Evolutionary conservation across 2,329 filamentous ascomycete species (phyloP).

Genomic region (Dothistroma pini): DNA sequence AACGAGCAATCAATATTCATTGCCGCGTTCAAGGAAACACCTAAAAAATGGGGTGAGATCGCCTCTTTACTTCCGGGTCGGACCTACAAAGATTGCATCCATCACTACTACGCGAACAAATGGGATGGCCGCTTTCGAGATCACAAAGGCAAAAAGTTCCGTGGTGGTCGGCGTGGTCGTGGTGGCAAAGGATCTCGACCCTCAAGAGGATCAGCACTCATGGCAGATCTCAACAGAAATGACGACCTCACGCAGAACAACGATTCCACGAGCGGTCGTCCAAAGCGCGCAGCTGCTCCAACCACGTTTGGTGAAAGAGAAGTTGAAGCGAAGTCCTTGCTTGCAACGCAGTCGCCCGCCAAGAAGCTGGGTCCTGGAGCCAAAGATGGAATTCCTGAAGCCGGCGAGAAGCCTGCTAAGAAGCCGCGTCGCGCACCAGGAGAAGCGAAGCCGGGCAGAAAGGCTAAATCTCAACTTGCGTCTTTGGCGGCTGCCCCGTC

Average conservation of each 20-base stretch:
- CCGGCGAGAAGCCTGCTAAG: conserved; percentile 33
- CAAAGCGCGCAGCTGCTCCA: conserved; percentile 58
- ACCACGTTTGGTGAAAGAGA: conserved; percentile 68
- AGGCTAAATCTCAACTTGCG: conserved; percentile 42
- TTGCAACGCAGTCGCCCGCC: conserved; percentile 52
- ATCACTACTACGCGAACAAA: conserved; percentile 81
- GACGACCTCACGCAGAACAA: conserved; percentile 33
- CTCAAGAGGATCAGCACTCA: conserved; percentile 54
- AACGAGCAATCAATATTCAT: conserved; percentile 70
- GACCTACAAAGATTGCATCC: conserved; percentile 75
- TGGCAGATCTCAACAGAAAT: conserved; percentile 57
- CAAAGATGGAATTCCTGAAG: conserved; percentile 30
- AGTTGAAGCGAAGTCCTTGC: conserved; percentile 58
- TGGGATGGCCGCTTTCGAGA: conserved; percentile 73
- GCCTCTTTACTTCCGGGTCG: conserved; percentile 64
- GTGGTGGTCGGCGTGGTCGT: conserved; percentile 31
- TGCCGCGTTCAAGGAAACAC: conserved; percentile 67
- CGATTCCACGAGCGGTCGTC: conserved; percentile 48
- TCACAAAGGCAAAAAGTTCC: conserved; percentile 57
- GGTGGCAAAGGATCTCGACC: conserved; percentile 49
- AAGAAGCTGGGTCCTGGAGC: conserved; percentile 34
- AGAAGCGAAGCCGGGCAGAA: conserved; percentile 36
- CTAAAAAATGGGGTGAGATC: conserved; percentile 80
- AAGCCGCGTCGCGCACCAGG: conserved; percentile 31
- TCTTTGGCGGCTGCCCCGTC: conserved; percentile 29